Evolutionary conservation across 345 rosid species (phyloP).

Genomic region (rapeseed (Brassica napus)): DNA sequence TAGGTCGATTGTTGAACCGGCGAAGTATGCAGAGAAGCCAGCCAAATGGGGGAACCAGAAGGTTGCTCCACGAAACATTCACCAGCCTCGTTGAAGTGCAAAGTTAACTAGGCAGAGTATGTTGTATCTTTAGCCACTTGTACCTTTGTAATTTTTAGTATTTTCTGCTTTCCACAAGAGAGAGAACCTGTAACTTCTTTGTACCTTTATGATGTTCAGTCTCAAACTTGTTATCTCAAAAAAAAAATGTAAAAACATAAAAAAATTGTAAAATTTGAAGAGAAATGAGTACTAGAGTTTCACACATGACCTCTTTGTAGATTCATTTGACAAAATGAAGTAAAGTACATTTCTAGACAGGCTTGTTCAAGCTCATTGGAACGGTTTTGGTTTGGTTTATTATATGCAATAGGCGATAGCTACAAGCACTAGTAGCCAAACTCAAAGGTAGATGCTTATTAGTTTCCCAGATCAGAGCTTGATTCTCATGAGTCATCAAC

Average conservation of each 20-base stretch:
- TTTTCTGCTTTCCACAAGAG: conserved; percentile 36
- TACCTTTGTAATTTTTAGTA: conserved; percentile 38
- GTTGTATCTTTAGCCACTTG: conserved; percentile 26
- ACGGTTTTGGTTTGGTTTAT: neutral
- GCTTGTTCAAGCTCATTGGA: neutral
- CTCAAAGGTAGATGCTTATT: neutral
- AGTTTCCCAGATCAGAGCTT: neutral
- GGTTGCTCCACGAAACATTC: conserved; percentile 53
- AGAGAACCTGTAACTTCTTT: conserved; percentile 53
- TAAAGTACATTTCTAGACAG: neutral
- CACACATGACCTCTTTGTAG: neutral
- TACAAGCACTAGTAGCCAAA: neutral
- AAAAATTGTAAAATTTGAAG: conserved; percentile 43
- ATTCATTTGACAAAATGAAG: neutral
- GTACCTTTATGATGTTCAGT: conserved; percentile 48
- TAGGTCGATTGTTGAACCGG: conserved; percentile 28
- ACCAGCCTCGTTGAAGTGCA: conserved; percentile 55
- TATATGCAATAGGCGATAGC: neutral
- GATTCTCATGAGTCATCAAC: neutral
- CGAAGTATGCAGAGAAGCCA: conserved; percentile 52
- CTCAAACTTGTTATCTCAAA: conserved; percentile 34
- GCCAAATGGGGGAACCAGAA: conserved; percentile 45
- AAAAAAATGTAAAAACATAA: conserved; percentile 37
- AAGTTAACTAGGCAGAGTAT: conserved; percentile 26
- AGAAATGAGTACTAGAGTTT: conserved; percentile 18